phyloP scores from a whole-genome alignment of 257 asterid species.

The Salvia splendens region DNA sequence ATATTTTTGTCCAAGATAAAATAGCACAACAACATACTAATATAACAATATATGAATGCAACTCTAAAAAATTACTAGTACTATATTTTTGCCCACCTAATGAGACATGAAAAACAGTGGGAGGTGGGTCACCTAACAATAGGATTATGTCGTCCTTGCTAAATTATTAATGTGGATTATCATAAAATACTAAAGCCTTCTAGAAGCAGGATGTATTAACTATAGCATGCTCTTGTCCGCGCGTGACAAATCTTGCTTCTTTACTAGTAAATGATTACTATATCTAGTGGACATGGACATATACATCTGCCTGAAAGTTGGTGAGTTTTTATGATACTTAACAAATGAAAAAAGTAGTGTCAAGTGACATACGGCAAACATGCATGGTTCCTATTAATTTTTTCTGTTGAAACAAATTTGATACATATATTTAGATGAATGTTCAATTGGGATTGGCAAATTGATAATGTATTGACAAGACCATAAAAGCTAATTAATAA shows the following conservation, averaged over 20 bases:
- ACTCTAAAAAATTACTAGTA: not conserved
- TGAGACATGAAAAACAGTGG: slow-evolving; percentile 26
- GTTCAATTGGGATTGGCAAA: too few species aligned
- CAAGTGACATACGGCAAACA: slow-evolving; percentile 8
- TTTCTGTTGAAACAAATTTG: too few species aligned
- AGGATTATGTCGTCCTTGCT: slow-evolving; percentile 29
- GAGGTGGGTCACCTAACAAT: slow-evolving; percentile 38
- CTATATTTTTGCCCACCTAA: slow-evolving; percentile 17
- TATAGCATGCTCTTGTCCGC: slow-evolving; percentile 6
- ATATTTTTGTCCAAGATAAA: not conserved
- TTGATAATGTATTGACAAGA: too few species aligned
- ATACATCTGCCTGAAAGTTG: not conserved
- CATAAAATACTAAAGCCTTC: slow-evolving; percentile 18
- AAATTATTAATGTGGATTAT: not conserved
- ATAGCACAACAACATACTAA: not conserved
- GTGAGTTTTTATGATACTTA: not conserved
- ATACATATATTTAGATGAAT: too few species aligned
- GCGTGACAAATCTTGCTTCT: slow-evolving; percentile 17
- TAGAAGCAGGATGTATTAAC: slow-evolving; percentile 28
- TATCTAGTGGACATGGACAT: not conserved
- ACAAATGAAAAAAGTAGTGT: not conserved
- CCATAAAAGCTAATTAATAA: too few species aligned
- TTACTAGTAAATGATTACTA: not conserved
- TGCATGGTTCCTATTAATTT: not conserved
- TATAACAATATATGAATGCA: not conserved